Conservation (phyloP, 1,284 basidiomycete genomes). For the Exobasidium cylindrosporum region DNA sequence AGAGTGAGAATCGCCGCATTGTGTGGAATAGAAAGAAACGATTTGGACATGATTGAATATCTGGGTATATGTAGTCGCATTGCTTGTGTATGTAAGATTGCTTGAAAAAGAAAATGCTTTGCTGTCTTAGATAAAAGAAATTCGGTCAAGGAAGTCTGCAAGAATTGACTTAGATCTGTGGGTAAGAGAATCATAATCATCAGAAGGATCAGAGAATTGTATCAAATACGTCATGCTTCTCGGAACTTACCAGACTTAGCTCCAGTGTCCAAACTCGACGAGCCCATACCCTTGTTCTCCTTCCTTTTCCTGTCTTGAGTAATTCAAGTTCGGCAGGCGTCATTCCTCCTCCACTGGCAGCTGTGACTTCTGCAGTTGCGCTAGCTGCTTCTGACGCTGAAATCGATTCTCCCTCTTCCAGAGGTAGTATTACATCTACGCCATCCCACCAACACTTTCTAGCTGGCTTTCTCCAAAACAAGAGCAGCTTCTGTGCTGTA, state of each 20-base stretch:
- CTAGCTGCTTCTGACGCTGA: constrained; percentile 12
- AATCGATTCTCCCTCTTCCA: constrained; percentile 64
- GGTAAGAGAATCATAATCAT: no score
- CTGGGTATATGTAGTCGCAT: no score
- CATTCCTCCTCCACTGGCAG: constrained; percentile 28
- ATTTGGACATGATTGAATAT: no score
- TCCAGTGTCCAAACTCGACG: constrained; percentile 98
- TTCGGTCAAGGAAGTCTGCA: no score
- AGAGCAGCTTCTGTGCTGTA: constrained; percentile 91
- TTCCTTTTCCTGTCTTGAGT: constrained; percentile 44
- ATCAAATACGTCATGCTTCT: no score
- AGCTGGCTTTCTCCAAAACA: constrained; percentile 99
- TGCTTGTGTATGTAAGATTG: no score
- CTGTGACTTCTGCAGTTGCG: constrained; percentile 15
- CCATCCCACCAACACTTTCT: constrained; percentile 99
- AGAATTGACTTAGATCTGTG: no score
- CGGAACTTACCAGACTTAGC: constrained; percentile 71
- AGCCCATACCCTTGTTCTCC: constrained; percentile 70
- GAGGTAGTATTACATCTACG: constrained; percentile 77
- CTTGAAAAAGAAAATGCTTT: no score
- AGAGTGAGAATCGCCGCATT: no score
- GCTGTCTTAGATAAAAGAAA: no score
- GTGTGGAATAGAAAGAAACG: no score
- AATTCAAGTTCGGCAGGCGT: constrained; percentile 40
- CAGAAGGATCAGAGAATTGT: no score